Evolutionary conservation across 208 protist species (phyloP).

Genomic region (Tritrichomonas foetus): DNA sequence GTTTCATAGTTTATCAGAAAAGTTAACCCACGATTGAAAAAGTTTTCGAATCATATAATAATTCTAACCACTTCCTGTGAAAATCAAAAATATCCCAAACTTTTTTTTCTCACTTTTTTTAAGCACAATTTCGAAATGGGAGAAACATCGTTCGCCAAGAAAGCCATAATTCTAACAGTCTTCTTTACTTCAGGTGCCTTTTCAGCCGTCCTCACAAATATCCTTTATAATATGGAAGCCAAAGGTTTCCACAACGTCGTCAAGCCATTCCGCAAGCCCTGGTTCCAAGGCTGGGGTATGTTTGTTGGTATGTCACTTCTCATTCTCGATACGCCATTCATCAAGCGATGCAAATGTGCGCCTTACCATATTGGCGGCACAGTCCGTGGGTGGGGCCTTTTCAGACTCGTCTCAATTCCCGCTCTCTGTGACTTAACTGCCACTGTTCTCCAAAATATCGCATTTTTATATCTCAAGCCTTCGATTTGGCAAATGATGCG

Average conservation of each 20-base stretch:
- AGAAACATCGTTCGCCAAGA: neutral
- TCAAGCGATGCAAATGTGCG: neutral
- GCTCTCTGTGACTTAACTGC: neutral
- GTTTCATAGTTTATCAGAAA: neutral
- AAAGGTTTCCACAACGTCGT: neutral
- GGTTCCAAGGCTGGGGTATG: neutral
- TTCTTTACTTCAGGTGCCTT: neutral
- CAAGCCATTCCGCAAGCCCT: neutral
- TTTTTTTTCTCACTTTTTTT: neutral
- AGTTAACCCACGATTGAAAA: neutral
- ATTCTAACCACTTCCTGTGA: no score
- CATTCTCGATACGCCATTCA: neutral
- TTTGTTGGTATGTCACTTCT: conserved; percentile 23
- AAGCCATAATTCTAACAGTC: neutral
- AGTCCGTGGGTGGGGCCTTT: neutral
- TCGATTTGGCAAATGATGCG: conserved; percentile 21
- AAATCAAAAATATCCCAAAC: neutral
- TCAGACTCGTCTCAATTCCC: neutral
- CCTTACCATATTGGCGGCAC: neutral
- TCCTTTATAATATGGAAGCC: neutral
- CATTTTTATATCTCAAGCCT: neutral
- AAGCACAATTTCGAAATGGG: neutral
- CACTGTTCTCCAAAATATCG: neutral
- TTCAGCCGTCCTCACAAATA: neutral
- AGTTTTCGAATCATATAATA: neutral